Conservation (phyloP, 2,329 filamentous ascomycete genomes). For the Lasiodiplodia sp. region DNA sequence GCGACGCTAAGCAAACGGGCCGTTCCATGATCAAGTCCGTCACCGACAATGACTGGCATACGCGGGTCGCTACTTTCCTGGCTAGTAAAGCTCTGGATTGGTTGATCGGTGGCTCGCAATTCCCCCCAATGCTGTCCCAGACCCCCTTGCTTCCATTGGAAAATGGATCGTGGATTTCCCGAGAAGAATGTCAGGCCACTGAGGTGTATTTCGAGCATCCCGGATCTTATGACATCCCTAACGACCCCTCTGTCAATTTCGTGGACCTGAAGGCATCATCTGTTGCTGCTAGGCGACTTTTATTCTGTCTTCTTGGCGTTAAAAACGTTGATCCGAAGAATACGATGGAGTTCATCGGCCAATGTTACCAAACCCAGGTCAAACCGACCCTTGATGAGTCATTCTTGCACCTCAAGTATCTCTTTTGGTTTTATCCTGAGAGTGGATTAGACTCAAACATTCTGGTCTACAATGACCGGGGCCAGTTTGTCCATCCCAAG, state of each 20-base stretch:
- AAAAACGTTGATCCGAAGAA: neutral
- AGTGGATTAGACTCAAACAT: neutral
- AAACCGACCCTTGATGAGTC: neutral
- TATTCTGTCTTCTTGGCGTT: neutral
- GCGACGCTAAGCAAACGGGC: neutral
- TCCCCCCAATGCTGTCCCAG: neutral
- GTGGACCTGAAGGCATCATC: neutral
- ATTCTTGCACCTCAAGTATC: neutral
- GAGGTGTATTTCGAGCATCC: slow-evolving; percentile 52
- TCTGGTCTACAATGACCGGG: neutral
- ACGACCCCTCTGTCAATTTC: neutral
- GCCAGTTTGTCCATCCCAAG: neutral
- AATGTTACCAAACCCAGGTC: neutral
- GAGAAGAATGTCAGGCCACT: slow-evolving; percentile 29
- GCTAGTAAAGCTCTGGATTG: neutral
- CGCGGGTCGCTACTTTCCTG: neutral
- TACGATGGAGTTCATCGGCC: neutral
- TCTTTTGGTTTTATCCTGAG: neutral
- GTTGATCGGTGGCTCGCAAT: neutral
- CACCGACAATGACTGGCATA: neutral
- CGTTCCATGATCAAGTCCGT: neutral
- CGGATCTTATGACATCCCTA: neutral
- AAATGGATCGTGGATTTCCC: slow-evolving; percentile 34
- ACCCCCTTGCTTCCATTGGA: neutral
- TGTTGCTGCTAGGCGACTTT: neutral